Evolutionary conservation across 2,329 filamentous ascomycete genomes (phyloP), one percentile per base, ranked within the genome.

Genomic region (Onygenales sp.): DNA sequence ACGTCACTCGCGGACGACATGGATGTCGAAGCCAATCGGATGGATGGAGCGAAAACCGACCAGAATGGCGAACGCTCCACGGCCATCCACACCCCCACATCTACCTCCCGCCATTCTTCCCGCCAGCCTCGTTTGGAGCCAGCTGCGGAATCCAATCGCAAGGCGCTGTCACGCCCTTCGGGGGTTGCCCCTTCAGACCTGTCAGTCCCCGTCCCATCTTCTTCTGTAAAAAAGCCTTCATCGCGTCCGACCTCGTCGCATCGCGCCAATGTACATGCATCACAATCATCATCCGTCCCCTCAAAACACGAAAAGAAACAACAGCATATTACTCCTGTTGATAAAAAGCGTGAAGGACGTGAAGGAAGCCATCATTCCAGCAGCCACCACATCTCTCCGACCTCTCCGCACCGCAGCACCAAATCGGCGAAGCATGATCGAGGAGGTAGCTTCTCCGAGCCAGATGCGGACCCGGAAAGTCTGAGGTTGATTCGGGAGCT

Each of bases 351-450:
- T 21, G 41, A 27, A 27, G 21, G 21, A 27, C 21, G 77, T 74
- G 59, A 82, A 79, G 48, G 77, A 78, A 48, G 75, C 71, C 57
- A 80, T 75, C 44, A 80, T 63, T 53, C 74, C 72, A 54, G 71
- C 71, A 42, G 76, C 68, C 11, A 82, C 64, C 10, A 77, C 66
- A 41, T 39, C n/a, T 54, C 47, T 14, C 54, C 51, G 48, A 52
- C 54, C 7, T 57, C 56, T 43, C 51, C 57, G 5, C 49, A 49
- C 2, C 57, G 54, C 56, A 61, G 59, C 51, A 43, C 52, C 21
- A 67, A 67, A 33, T 14, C 43, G 39, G 46, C 60, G 63, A 7
- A 36, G 14, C 33, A 33, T 43, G 61, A 66, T 6, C 61, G 60
- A 43, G 21, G 21, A 27, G 42, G 53, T 33, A 59, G 57, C 41